A percentile compares a stretch with the other conserved stretches of the same genome.
Conservation (phyloP, 352 stramenopile genomes). For the Phytophthora fragariaefolia region DNA sequence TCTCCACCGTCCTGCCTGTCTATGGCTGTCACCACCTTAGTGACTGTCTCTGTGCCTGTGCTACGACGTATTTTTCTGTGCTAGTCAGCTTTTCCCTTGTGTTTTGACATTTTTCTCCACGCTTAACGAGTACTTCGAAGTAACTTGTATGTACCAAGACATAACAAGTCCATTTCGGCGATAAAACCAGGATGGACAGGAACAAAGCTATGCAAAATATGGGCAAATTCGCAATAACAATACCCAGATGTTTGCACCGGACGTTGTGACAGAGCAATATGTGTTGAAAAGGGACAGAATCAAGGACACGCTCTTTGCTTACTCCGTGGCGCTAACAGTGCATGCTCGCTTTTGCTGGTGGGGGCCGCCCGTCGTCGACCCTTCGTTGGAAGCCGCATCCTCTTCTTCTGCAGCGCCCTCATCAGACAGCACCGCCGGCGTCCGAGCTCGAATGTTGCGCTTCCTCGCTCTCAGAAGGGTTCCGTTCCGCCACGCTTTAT, state of each 20-base stretch:
- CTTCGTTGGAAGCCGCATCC: background rate
- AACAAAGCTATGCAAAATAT: background rate
- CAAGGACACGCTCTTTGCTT: conserved; percentile 1
- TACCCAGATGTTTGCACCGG: background rate
- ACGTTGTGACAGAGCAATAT: background rate
- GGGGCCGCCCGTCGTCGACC: background rate
- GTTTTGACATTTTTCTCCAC: no score
- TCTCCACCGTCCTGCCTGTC: no score
- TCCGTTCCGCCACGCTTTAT: conserved; percentile 12
- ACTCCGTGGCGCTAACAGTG: background rate
- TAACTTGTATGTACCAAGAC: conserved; percentile 7
- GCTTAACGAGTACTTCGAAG: no score
- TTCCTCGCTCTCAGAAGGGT: background rate
- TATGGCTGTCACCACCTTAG: no score
- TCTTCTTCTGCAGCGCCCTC: background rate
- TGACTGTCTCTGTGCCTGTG: no score
- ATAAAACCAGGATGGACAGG: background rate
- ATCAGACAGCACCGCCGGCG: background rate
- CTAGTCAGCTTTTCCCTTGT: no score
- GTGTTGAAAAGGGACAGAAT: background rate
- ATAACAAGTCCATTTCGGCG: background rate
- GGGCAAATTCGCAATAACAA: background rate
- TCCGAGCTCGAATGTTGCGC: conserved; percentile 10
- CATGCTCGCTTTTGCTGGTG: background rate
- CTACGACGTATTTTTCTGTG: no score